These are phyloP conservation scores for Purpureocillium lavendulum DNA, from an alignment of 2,329 filamentous ascomycete genomes.

Conservation along the genomic window DNA sequence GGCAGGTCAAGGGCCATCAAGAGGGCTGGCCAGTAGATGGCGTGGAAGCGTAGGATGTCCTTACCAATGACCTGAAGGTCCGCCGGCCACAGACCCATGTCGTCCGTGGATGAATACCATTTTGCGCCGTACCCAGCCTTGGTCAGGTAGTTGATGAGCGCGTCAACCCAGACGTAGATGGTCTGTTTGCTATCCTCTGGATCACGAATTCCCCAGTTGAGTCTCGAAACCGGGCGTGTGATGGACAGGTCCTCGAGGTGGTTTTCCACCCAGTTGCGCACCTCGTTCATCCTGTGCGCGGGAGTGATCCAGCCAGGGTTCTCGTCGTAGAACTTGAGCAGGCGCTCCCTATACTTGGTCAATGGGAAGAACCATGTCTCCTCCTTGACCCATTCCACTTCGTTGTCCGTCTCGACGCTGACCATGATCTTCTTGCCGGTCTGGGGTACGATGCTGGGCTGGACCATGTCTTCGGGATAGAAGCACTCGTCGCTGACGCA, in stretches of 20 bases:
- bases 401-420: slow-evolving; percentile 78
- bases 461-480: slow-evolving; percentile 70
- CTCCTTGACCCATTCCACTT: slow-evolving; percentile 92
- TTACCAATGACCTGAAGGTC: slow-evolving; percentile 92
- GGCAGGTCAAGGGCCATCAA: slow-evolving; percentile 81
- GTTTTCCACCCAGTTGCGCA: slow-evolving; percentile 66
- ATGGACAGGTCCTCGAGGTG: slow-evolving; percentile 83
- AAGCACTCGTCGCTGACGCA: slow-evolving; percentile 95
- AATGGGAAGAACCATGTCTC: slow-evolving; percentile 92
- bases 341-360: slow-evolving; percentile 68
- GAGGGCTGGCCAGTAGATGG: slow-evolving; percentile 96
- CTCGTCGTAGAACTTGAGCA: slow-evolving; percentile 70
- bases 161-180: slow-evolving; percentile 97
- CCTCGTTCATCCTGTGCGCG: slow-evolving; percentile 62
- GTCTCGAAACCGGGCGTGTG: slow-evolving; percentile 68
- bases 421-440: slow-evolving; percentile 80
- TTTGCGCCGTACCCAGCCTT: slow-evolving; percentile 62
- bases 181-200: slow-evolving; percentile 80
- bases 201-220: slow-evolving; percentile 84
- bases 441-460: slow-evolving; percentile 64
- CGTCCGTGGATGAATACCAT: slow-evolving; percentile 58
- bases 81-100: slow-evolving; percentile 71
- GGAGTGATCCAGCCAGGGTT: slow-evolving; percentile 77
- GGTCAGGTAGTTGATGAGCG: slow-evolving; percentile 87
- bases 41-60: slow-evolving; percentile 93